Evolutionary conservation across 176 grass and related monocot species (phyloP).

Genomic region (Cymbopogon citratus): DNA sequence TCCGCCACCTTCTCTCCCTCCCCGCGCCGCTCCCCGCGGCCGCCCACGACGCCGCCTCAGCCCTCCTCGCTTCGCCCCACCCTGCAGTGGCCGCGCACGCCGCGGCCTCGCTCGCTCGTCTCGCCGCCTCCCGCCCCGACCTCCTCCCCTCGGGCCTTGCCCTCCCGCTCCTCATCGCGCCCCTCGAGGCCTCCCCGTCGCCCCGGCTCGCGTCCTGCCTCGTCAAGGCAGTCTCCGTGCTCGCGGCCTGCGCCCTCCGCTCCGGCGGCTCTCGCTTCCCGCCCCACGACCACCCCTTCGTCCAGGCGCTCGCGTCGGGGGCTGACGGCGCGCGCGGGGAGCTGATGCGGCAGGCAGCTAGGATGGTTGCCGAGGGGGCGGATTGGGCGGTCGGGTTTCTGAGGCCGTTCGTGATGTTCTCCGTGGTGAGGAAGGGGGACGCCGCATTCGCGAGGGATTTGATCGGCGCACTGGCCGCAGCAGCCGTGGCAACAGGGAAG

Average conservation of each 20-base stretch:
- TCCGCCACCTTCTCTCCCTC: conserved; percentile 44
- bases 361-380: conserved; percentile 41
- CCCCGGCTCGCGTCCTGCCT: conserved; percentile 26
- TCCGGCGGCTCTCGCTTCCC: conserved; percentile 26
- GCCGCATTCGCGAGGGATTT: conserved; percentile 46
- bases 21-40: conserved; percentile 29
- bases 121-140: conserved; percentile 25
- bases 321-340: conserved; percentile 33
- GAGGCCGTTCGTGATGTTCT: conserved; percentile 53
- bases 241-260: conserved; percentile 39
- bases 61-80: conserved; percentile 30
- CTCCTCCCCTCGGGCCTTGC: conserved; percentile 31
- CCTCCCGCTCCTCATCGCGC: conserved; percentile 34
- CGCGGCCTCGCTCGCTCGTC: conserved; percentile 30
- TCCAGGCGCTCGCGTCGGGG: conserved; percentile 46
- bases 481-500: conserved; percentile 22
- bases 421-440: conserved; percentile 45
- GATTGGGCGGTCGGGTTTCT: conserved; percentile 35
- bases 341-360: conserved; percentile 43
- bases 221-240: conserved; percentile 41
- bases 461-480: conserved; percentile 38
- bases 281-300: conserved; percentile 54
- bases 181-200: conserved; percentile 28
- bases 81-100: conserved; percentile 20
- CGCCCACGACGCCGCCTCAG: conserved; percentile 41